Evolutionary conservation across 208 protist species (phyloP).

Genomic region (Trichomonas vaginalis): DNA sequence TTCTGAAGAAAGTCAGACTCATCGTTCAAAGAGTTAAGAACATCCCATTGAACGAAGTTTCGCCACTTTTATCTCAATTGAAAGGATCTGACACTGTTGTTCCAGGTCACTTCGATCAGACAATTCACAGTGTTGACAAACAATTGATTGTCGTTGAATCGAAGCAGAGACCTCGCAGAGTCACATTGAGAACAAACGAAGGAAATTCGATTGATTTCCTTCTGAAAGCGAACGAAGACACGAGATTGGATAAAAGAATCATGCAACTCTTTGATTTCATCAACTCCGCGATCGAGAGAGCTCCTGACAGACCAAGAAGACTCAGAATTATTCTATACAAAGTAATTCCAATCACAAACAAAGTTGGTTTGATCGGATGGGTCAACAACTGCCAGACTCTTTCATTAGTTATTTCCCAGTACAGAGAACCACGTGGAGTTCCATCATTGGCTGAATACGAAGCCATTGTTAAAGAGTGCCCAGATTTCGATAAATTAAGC

Average conservation of each 20-base stretch:
- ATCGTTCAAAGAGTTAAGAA: background rate
- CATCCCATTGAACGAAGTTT: background rate
- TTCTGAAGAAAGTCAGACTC: background rate
- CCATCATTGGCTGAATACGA: background rate
- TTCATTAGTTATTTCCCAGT: background rate
- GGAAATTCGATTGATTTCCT: background rate
- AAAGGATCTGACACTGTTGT: background rate
- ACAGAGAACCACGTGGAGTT: background rate
- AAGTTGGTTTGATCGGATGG: background rate
- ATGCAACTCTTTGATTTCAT: constrained; percentile 17
- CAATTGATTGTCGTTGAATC: background rate
- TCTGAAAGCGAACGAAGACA: constrained; percentile 20
- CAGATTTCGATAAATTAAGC: background rate
- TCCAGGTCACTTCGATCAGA: background rate
- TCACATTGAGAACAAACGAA: background rate
- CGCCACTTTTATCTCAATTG: background rate
- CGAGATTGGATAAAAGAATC: constrained; percentile 21
- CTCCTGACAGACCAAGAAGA: background rate
- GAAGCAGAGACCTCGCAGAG: background rate
- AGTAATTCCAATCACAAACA: background rate
- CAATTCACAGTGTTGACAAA: background rate
- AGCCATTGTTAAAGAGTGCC: background rate
- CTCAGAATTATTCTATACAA: background rate
- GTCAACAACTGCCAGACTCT: background rate
- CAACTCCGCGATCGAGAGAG: background rate